Conservation (phyloP, 2,329 filamentous ascomycete genomes). For the Stemphylium lycopersici region DNA sequence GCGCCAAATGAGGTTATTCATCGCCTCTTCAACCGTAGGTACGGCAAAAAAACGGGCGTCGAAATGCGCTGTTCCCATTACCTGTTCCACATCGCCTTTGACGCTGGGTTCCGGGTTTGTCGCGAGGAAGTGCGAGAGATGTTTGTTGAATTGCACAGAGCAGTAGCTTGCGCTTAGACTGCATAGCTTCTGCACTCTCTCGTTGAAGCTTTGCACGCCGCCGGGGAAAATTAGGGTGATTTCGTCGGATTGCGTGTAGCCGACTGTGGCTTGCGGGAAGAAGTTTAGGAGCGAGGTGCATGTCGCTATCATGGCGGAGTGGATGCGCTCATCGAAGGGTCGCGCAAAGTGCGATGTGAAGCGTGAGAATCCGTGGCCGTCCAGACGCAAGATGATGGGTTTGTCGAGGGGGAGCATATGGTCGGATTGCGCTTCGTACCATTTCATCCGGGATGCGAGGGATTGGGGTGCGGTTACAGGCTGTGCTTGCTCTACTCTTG, state of each 20-base stretch:
- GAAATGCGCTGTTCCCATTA: conserved; percentile 35
- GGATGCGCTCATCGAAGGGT: conserved; percentile 42
- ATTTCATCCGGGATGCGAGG: conserved; percentile 41
- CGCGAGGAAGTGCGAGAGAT: conserved; percentile 23
- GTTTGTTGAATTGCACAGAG: conserved; percentile 35
- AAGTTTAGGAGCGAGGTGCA: conserved; percentile 35
- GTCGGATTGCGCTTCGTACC: conserved; percentile 38
- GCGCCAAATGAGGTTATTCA: conserved; percentile 41
- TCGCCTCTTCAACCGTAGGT: conserved; percentile 31
- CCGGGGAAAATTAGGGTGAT: conserved; percentile 40
- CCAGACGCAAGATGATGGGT: conserved; percentile 37
- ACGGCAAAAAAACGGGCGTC: conserved; percentile 39
- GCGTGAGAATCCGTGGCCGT: conserved; percentile 40
- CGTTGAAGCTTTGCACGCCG: conserved; percentile 37
- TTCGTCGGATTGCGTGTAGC: conserved; percentile 44
- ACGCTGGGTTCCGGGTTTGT: conserved; percentile 26
- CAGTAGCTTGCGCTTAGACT: conserved; percentile 38
- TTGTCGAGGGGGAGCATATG: conserved; percentile 23
- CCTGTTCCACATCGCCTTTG: conserved; percentile 17
- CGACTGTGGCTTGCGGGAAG: conserved; percentile 37
- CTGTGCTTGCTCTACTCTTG: no score
- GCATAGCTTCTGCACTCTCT: conserved; percentile 38
- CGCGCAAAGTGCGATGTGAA: conserved; percentile 36
- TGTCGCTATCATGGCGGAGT: conserved; percentile 36
- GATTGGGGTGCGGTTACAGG: conserved; percentile 7